Base-by-base conservation (phyloP, 129 eudicot genomes). In the Scalesia atractyloides region DNA sequence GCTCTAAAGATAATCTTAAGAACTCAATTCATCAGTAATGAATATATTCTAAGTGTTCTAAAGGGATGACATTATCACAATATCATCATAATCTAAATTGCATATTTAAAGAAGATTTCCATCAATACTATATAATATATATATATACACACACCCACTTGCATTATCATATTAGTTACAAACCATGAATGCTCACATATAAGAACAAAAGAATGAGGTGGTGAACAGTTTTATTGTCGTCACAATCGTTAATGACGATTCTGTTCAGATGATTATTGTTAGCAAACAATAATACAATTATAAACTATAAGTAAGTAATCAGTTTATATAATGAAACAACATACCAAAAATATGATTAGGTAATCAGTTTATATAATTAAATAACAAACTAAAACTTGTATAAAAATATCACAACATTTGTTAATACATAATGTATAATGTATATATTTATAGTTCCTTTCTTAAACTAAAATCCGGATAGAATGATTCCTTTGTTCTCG, bases 201-300 rank as follows among this genome's bases (percentile, higher is more conserved):
- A 37, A 5, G 34, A 54, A 63, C 47, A 13, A 5, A 63, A 15
- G 48, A 37, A 37, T 63, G 68, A 63, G 49, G 48, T 11, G 4
- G 13, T 36, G 67, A 63, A 41, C 68, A 63, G 30, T 63, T 37
- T 63, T 24, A 63, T 33, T 15, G 46, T 16, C 22, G 36, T 60
- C 48, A 33, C 41, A 33, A 56, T 51, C 41, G 58, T 70, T 50
- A 22, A 52, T 52, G 24, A 52, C 13, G 59, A 51, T 16, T 51
- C 24, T 52, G 9, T 52, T 52, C 58, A 52, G 22, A 52, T 20
- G 58, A 52, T 50, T 50, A 52, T 52, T 52, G 26, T 17, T 52
- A 52, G 59, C 9, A 5, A 17, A 17, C 13, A 13, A 16, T 11
- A 17, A 52, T 17, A 52, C 3, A 30, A 30, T 30, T 24, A 24